These are phyloP conservation scores for Leccinum pellstonianum DNA, from an alignment of 768 basidiomycete species.

Conservation along the genomic window DNA sequence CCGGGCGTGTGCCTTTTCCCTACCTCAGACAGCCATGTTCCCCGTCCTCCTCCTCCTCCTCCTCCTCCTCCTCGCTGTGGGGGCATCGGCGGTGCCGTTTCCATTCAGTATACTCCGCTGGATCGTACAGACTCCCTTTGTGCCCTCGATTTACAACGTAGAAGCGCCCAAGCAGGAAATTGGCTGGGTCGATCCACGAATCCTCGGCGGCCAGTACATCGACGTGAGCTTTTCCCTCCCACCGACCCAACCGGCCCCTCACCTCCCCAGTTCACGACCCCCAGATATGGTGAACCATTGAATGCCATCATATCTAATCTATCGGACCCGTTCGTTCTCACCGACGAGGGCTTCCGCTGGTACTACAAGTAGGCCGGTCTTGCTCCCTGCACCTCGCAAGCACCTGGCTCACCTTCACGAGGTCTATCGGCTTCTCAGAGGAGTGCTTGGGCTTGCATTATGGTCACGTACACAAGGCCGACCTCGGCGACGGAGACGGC, in stretches of 20 bases:
- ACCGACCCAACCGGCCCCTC: not conserved
- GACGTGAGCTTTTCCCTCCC: slow-evolving; percentile 53
- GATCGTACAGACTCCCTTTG: slow-evolving; percentile 12
- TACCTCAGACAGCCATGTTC: too few species aligned
- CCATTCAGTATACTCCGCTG: slow-evolving; percentile 5
- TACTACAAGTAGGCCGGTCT: slow-evolving; percentile 57
- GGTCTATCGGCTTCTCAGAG: slow-evolving; percentile 77
- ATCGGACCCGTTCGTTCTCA: slow-evolving; percentile 79
- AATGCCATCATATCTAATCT: slow-evolving; percentile 79
- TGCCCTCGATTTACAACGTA: not conserved
- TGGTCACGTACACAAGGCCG: slow-evolving; percentile 72
- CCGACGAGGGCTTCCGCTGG: slow-evolving; percentile 63
- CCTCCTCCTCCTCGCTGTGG: slow-evolving; percentile 12
- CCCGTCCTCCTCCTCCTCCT: not conserved
- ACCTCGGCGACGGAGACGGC: slow-evolving; percentile 82
- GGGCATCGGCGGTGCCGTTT: slow-evolving; percentile 17
- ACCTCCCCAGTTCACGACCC: slow-evolving; percentile 57
- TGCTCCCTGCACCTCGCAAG: not conserved
- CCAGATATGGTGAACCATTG: slow-evolving; percentile 71
- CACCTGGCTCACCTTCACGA: slow-evolving; percentile 24
- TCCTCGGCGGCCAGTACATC: slow-evolving; percentile 69
- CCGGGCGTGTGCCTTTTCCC: too few species aligned
- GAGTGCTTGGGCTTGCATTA: slow-evolving; percentile 82
- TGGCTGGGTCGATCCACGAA: slow-evolving; percentile 67
- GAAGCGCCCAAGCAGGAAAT: slow-evolving; percentile 24